phyloP scores from a whole-genome alignment of 192 early-diverging fungal species.

The Coemansia sp. region DNA sequence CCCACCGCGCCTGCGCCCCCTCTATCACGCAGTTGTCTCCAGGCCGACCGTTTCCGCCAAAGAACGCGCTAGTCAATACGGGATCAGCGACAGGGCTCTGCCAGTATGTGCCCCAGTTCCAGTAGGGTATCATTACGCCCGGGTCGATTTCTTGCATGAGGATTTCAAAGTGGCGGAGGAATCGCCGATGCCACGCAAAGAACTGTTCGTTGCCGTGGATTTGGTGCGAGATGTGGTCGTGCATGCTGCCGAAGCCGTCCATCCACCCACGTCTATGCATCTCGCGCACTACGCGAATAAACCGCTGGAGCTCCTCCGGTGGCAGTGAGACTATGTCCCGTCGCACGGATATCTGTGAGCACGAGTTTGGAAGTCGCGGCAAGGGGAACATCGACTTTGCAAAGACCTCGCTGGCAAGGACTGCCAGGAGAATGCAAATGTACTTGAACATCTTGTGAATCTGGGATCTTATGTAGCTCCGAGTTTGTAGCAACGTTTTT shows the following conservation, averaged over 20 bases:
- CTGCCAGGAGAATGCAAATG: slow-evolving; percentile 30
- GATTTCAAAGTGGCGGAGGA: slow-evolving; percentile 53
- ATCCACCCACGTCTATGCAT: slow-evolving; percentile 56
- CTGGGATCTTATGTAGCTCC: too few species aligned
- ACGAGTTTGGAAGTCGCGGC: slow-evolving; percentile 33
- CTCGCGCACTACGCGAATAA: slow-evolving; percentile 36
- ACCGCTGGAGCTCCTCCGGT: slow-evolving; percentile 32
- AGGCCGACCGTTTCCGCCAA: slow-evolving; percentile 47
- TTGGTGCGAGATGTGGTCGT: slow-evolving; percentile 52
- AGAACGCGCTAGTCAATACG: slow-evolving; percentile 26
- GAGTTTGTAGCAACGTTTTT: background rate
- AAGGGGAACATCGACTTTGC: slow-evolving; percentile 41
- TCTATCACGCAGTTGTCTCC: slow-evolving; percentile 54
- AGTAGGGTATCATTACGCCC: slow-evolving; percentile 58
- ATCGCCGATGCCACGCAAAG: slow-evolving; percentile 57
- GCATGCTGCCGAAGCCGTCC: slow-evolving; percentile 56
- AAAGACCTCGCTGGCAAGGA: slow-evolving; percentile 19
- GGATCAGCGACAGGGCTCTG: slow-evolving; percentile 49
- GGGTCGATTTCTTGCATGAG: slow-evolving; percentile 55
- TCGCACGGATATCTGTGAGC: slow-evolving; percentile 32
- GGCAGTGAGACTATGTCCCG: slow-evolving; percentile 36
- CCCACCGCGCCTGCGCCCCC: slow-evolving; percentile 55
- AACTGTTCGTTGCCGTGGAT: slow-evolving; percentile 56
- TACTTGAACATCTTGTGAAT: slow-evolving; percentile 28
- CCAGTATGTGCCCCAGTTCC: slow-evolving; percentile 62